Evolutionary conservation across 1,284 basidiomycete species (phyloP).

Genomic region (Athelia sp.): DNA sequence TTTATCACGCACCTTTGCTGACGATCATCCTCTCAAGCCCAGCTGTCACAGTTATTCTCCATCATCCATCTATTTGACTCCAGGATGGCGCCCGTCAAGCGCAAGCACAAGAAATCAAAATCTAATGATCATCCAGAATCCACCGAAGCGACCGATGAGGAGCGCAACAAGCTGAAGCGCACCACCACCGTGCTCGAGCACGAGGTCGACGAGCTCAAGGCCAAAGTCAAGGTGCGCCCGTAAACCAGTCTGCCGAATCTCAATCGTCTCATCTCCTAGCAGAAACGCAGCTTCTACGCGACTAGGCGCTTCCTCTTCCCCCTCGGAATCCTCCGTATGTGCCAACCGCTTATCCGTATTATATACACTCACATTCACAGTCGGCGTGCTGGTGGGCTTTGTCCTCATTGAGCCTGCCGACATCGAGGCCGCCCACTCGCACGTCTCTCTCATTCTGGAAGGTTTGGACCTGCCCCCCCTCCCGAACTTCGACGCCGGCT

Average conservation of each 20-base stretch:
- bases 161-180: background rate
- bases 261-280: slow-evolving; percentile 25
- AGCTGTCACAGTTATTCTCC: too few relatives aligned
- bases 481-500: slow-evolving; percentile 58
- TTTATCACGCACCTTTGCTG: too few relatives aligned
- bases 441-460: slow-evolving; percentile 49
- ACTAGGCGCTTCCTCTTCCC: slow-evolving; percentile 41
- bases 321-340: slow-evolving; percentile 38
- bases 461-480: slow-evolving; percentile 52
- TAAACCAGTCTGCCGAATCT: slow-evolving; percentile 13
- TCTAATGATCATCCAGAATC: too few relatives aligned
- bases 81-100: too few relatives aligned
- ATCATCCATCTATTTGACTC: too few relatives aligned
- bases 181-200: background rate
- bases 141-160: background rate
- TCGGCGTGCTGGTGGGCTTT: slow-evolving; percentile 59
- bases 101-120: too few relatives aligned
- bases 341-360: slow-evolving; percentile 20
- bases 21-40: too few relatives aligned
- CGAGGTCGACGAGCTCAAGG: background rate
- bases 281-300: slow-evolving; percentile 22
- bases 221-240: background rate
- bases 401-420: slow-evolving; percentile 56
- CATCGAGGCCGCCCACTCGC: slow-evolving; percentile 51
- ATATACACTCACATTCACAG: slow-evolving; percentile 29